phyloP scores from a whole-genome alignment of 1,284 basidiomycete genomes.

The Fomitopsis pinicola region DNA sequence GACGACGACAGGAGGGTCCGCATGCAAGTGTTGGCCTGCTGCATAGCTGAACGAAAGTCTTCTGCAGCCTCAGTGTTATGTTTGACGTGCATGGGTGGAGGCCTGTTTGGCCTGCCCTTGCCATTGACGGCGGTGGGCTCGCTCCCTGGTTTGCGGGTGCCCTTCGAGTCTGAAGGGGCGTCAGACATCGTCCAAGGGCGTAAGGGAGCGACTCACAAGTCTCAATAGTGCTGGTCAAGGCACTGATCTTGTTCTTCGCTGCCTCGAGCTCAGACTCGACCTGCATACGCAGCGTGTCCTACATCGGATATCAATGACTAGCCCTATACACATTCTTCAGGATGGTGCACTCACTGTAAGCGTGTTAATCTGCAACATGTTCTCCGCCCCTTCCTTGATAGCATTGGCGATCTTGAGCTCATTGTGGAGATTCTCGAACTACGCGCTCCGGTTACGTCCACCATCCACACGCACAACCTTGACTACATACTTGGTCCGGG shows the following conservation, averaged over 20 bases:
- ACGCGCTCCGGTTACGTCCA: background rate
- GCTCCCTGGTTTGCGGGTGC: slow-evolving; percentile 33
- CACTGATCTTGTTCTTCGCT: slow-evolving; percentile 68
- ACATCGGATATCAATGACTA: slow-evolving; percentile 2
- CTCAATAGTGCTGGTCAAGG: slow-evolving; percentile 60
- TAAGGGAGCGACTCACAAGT: slow-evolving; percentile 36
- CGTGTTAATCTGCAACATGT: slow-evolving; percentile 60
- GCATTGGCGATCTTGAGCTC: slow-evolving; percentile 69
- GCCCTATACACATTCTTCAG: background rate
- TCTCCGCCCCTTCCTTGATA: slow-evolving; percentile 85
- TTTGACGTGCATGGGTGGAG: slow-evolving; percentile 9
- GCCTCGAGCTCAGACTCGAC: slow-evolving; percentile 75
- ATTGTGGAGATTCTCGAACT: slow-evolving; percentile 66
- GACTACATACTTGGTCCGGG: slow-evolving; percentile 6
- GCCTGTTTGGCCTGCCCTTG: slow-evolving; percentile 29
- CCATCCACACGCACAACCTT: background rate
- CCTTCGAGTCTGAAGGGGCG: slow-evolving; percentile 32
- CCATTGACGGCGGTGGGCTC: slow-evolving; percentile 27
- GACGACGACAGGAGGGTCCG: slow-evolving; percentile 40
- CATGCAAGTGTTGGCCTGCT: slow-evolving; percentile 54
- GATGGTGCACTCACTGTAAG: slow-evolving; percentile 43
- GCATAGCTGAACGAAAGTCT: slow-evolving; percentile 65
- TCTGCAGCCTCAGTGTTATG: slow-evolving; percentile 36
- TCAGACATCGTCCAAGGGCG: background rate
- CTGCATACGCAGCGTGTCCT: slow-evolving; percentile 60